Evolutionary conservation across 768 basidiomycete genomes (phyloP).

Genomic region (Suillus occidentalis): DNA sequence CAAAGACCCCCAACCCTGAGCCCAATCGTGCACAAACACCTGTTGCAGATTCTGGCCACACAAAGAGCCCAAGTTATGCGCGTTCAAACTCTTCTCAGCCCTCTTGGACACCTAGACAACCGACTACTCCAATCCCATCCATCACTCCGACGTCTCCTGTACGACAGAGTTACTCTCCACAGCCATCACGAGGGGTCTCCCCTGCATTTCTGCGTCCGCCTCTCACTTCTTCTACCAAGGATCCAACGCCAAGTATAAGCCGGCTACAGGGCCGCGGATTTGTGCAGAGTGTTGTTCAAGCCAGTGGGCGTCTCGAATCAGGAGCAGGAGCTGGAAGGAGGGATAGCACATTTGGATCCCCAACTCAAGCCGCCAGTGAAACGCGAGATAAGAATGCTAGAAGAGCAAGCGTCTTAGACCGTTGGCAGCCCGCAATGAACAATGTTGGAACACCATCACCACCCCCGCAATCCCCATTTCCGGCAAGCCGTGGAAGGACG

Average conservation of each 20-base stretch:
- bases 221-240: conserved; percentile 51
- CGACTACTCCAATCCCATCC: conserved; percentile 34
- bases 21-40: conserved; percentile 20
- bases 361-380: conserved; percentile 34
- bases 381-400: conserved; percentile 38
- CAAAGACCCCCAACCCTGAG: conserved; percentile 2
- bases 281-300: conserved; percentile 80
- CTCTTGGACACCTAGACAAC: conserved; percentile 28
- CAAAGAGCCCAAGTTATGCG: neutral
- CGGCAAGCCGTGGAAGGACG: conserved; percentile 42
- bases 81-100: conserved; percentile 11
- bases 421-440: conserved; percentile 56
- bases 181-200: conserved; percentile 44
- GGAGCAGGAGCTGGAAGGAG: conserved; percentile 25
- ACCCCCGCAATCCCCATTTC: conserved; percentile 33
- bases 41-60: neutral
- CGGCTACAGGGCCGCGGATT: conserved; percentile 83
- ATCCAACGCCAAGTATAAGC: conserved; percentile 80
- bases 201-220: conserved; percentile 56
- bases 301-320: conserved; percentile 52
- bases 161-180: conserved; percentile 43
- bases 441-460: conserved; percentile 35
- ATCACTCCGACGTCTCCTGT: conserved; percentile 39
- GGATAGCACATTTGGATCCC: conserved; percentile 24
- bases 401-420: conserved; percentile 60